These are phyloP conservation scores for Erigeron canadensis DNA, from an alignment of 129 eudicot genomes.

Conservation along the genomic window DNA sequence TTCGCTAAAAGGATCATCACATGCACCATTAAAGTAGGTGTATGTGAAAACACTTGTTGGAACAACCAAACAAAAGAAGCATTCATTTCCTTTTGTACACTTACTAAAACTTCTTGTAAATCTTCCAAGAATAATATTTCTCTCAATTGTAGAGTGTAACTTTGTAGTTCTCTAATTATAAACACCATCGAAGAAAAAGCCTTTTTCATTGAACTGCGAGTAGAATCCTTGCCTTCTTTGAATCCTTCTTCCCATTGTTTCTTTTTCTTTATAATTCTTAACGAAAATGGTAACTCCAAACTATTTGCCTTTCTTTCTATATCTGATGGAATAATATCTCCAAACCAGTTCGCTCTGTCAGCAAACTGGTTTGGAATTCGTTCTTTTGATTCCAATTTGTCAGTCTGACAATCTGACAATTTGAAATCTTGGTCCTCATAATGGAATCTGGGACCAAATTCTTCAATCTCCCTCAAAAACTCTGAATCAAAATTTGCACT, in stretches of 20 bases:
- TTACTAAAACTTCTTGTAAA: slow-evolving; percentile 57
- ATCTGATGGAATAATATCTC: slow-evolving; percentile 46
- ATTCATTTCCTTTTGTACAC: slow-evolving; percentile 87
- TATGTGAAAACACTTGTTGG: slow-evolving; percentile 85
- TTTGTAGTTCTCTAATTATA: slow-evolving; percentile 80
- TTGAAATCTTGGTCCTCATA: slow-evolving; percentile 31
- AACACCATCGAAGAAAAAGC: slow-evolving; percentile 98
- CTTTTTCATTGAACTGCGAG: slow-evolving; percentile 70
- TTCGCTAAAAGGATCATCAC: slow-evolving; percentile 90
- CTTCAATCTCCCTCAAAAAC: slow-evolving; percentile 52
- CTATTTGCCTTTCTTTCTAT: slow-evolving; percentile 82
- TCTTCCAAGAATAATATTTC: slow-evolving; percentile 67
- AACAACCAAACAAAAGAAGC: slow-evolving; percentile 96
- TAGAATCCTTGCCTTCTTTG: slow-evolving; percentile 57
- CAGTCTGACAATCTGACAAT: neutral
- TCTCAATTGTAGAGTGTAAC: slow-evolving; percentile 79
- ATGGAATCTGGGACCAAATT: slow-evolving; percentile 48
- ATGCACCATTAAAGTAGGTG: slow-evolving; percentile 82
- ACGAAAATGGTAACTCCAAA: slow-evolving; percentile 72
- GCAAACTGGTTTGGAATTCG: neutral
- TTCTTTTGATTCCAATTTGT: neutral
- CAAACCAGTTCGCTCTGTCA: slow-evolving; percentile 34
- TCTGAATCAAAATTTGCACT: slow-evolving; percentile 66
- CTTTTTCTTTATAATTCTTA: slow-evolving; percentile 74
- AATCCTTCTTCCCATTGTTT: slow-evolving; percentile 62